A percentile compares a stretch with the other conserved stretches of the same genome.
phyloP scores from a whole-genome alignment of 306 rosid species.

The Gynostemma pentaphyllum region DNA sequence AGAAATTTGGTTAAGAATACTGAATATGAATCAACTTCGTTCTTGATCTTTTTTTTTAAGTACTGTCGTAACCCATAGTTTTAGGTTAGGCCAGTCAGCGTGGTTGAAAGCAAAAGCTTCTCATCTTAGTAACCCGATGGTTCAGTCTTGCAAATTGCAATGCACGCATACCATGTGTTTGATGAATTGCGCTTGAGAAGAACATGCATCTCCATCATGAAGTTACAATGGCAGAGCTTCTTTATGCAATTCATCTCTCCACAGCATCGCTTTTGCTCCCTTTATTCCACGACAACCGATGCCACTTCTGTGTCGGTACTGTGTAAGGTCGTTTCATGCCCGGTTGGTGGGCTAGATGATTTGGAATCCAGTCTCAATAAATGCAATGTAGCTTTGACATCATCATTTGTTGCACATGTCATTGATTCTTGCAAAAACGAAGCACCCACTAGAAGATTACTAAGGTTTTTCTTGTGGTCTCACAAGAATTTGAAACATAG shows the following conservation, averaged over 20 bases:
- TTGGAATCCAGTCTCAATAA: conserved; percentile 41
- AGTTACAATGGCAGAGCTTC: conserved; percentile 24
- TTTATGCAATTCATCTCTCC: conserved; percentile 6
- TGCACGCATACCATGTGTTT: conserved; percentile 30
- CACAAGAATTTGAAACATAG: conserved; percentile 33
- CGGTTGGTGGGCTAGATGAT: conserved; percentile 67
- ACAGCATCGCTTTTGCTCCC: conserved; percentile 13
- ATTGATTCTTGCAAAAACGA: conserved; percentile 55
- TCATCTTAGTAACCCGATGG: neutral
- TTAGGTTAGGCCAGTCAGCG: no score
- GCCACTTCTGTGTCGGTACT: conserved; percentile 33
- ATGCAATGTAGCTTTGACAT: conserved; percentile 27
- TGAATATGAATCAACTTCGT: no score
- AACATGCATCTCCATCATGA: conserved; percentile 21
- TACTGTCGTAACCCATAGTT: no score
- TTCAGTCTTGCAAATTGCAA: neutral
- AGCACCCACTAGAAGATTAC: conserved; percentile 60
- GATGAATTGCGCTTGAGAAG: conserved; percentile 31
- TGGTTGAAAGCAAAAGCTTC: neutral
- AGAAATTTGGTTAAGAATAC: no score
- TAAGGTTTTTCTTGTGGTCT: conserved; percentile 81
- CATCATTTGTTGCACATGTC: conserved; percentile 49
- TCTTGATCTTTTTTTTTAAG: no score
- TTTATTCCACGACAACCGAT: conserved; percentile 19
- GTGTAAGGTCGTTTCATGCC: conserved; percentile 27